phyloP scores from a whole-genome alignment of 1,284 basidiomycete genomes.

The Abortiporus biennis region DNA sequence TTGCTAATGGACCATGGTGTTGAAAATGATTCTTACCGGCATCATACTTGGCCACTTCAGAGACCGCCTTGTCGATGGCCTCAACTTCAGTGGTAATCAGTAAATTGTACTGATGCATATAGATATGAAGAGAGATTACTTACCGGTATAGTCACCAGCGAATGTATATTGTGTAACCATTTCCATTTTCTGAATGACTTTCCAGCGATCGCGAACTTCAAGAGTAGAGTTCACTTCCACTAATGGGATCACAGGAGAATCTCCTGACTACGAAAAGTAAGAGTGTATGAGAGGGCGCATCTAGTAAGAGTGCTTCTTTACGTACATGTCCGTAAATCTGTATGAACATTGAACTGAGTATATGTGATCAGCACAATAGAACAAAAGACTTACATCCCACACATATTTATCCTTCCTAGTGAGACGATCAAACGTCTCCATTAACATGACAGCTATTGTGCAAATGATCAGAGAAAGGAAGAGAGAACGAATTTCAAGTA shows the following conservation, averaged over 20 bases:
- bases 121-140: conserved; percentile 11
- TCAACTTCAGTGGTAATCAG: conserved; percentile 36
- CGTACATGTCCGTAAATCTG: conserved; percentile 63
- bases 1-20: not conserved
- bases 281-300: conserved; percentile 2
- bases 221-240: conserved; percentile 40
- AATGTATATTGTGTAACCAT: conserved; percentile 64
- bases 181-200: conserved; percentile 61
- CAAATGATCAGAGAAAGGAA: not conserved
- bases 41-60: conserved; percentile 54
- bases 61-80: conserved; percentile 54
- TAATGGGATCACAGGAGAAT: conserved; percentile 49
- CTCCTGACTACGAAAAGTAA: conserved; percentile 51
- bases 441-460: conserved; percentile 53
- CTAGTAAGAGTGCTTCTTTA: too few species aligned
- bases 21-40: conserved; percentile 34
- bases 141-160: conserved; percentile 59
- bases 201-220: conserved; percentile 54
- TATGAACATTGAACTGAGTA: conserved; percentile 4
- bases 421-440: conserved; percentile 61
- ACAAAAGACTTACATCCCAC: conserved; percentile 51
- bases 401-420: conserved; percentile 62
- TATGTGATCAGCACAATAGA: not conserved
- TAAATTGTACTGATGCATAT: not conserved
- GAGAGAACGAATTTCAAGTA: not conserved